Evolutionary conservation across 73 alveolate species (phyloP).

Genomic region (Loxodes magnus): DNA sequence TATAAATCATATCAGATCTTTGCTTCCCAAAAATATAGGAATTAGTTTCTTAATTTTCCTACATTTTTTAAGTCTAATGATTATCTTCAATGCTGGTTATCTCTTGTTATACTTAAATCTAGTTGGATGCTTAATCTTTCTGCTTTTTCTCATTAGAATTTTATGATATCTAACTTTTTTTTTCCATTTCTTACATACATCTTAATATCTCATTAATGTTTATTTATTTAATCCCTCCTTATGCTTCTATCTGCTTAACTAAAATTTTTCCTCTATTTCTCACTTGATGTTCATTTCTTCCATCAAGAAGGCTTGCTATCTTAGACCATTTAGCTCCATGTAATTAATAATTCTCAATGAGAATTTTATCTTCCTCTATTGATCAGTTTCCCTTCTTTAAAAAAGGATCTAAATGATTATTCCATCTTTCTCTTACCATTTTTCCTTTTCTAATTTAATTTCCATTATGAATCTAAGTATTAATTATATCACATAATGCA

Average conservation of each 20-base stretch:
- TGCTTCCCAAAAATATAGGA: too few relatives aligned
- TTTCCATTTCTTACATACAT: too few relatives aligned
- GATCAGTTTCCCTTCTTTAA: conserved; percentile 62
- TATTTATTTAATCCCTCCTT: background rate
- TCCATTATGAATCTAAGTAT: conserved; percentile 13
- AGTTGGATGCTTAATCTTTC: too few relatives aligned
- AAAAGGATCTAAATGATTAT: conserved; percentile 62
- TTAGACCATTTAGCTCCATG: conserved; percentile 79
- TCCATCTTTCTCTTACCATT: conserved; percentile 78
- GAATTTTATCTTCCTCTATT: conserved; percentile 53
- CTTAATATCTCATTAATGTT: too few relatives aligned
- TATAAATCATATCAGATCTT: too few relatives aligned
- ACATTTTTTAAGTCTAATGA: too few relatives aligned
- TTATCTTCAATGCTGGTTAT: too few relatives aligned
- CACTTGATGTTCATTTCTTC: conserved; percentile 73
- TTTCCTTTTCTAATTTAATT: conserved; percentile 54
- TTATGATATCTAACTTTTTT: too few relatives aligned
- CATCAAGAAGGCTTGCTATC: conserved; percentile 46
- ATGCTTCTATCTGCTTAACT: background rate
- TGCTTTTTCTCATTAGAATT: too few relatives aligned
- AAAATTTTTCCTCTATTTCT: conserved; percentile 45
- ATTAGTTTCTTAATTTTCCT: too few relatives aligned
- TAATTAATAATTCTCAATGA: conserved; percentile 49
- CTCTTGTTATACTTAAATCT: too few relatives aligned
- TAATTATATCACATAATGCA: too few relatives aligned